Percentiles rank a stretch among this genome's conserved stretches.
These are phyloP conservation scores for Zygnema circumcarinatum DNA, from an alignment of 139 green algal species.

Conservation along the genomic window DNA sequence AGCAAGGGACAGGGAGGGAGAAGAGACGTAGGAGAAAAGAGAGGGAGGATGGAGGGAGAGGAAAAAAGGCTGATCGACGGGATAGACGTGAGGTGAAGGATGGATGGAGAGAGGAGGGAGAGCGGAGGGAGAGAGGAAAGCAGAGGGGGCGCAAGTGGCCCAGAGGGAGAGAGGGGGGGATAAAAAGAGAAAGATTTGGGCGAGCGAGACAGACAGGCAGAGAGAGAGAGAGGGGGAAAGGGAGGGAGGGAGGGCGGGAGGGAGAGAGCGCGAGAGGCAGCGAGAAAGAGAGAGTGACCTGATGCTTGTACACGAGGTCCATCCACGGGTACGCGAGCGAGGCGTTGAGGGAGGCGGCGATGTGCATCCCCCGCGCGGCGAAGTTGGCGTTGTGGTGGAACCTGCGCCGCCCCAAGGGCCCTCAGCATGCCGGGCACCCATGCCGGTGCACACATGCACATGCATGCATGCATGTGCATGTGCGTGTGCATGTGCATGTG, in stretches of 20 bases:
- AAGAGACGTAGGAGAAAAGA: not conserved
- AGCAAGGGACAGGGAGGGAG: not conserved
- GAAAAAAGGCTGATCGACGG: not conserved
- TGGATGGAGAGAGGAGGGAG: not conserved
- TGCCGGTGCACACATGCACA: too few species aligned
- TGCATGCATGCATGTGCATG: too few species aligned
- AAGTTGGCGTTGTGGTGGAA: constrained; percentile 41
- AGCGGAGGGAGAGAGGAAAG: not conserved
- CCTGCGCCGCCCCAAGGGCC: too few species aligned
- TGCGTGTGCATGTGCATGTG: too few species aligned
- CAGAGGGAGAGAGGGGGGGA: not conserved
- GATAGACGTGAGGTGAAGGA: not conserved
- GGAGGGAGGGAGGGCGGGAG: not conserved
- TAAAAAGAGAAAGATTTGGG: not conserved
- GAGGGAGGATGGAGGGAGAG: not conserved
- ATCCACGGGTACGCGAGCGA: constrained; percentile 33
- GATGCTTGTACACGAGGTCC: constrained; percentile 12
- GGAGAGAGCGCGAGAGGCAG: not conserved
- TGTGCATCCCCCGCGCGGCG: constrained; percentile 26
- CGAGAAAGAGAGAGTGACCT: constrained; percentile 3
- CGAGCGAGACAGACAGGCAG: not conserved
- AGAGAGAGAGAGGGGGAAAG: not conserved
- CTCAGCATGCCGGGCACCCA: too few species aligned
- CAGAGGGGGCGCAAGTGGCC: too few species aligned
- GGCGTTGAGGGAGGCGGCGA: constrained; percentile 11